phyloP scores from a whole-genome alignment of 768 basidiomycete species.

The Tulasnella sp. region DNA sequence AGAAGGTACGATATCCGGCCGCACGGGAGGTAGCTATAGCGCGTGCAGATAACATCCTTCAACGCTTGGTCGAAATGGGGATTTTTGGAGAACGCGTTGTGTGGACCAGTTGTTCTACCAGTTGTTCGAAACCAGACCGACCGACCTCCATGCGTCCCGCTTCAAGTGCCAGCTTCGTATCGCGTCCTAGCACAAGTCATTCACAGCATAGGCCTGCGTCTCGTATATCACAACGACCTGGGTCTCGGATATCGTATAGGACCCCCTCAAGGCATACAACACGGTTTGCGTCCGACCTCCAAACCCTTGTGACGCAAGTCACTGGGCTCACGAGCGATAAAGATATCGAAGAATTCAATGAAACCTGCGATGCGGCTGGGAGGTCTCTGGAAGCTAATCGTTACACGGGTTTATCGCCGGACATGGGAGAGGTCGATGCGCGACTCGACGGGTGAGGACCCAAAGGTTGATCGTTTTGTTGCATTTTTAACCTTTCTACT shows the following conservation, averaged over 20 bases:
- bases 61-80: too few relatives aligned
- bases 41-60: too few relatives aligned
- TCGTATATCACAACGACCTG: conserved; percentile 32
- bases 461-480: background rate
- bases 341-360: conserved; percentile 35
- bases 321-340: conserved; percentile 34
- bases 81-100: too few relatives aligned
- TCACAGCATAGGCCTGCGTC: conserved; percentile 26
- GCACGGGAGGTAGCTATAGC: too few relatives aligned
- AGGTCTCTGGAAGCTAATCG: conserved; percentile 45
- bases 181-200: conserved; percentile 21
- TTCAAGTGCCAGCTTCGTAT: background rate
- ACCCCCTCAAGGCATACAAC: conserved; percentile 40
- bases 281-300: conserved; percentile 42
- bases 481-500: background rate
- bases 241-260: conserved; percentile 42
- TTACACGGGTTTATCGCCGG: conserved; percentile 46
- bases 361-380: conserved; percentile 42
- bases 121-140: background rate
- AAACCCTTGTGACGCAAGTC: conserved; percentile 35
- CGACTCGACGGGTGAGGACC: conserved; percentile 41
- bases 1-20: too few relatives aligned
- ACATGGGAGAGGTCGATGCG: conserved; percentile 43
- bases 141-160: conserved; percentile 6
- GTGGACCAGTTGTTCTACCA: too few relatives aligned